Percentiles rank a stretch among this genome's conserved stretches.
These are phyloP conservation scores for Zalerion maritima DNA, from an alignment of 495 filamentous ascomycete genomes.

Conservation along the genomic window DNA sequence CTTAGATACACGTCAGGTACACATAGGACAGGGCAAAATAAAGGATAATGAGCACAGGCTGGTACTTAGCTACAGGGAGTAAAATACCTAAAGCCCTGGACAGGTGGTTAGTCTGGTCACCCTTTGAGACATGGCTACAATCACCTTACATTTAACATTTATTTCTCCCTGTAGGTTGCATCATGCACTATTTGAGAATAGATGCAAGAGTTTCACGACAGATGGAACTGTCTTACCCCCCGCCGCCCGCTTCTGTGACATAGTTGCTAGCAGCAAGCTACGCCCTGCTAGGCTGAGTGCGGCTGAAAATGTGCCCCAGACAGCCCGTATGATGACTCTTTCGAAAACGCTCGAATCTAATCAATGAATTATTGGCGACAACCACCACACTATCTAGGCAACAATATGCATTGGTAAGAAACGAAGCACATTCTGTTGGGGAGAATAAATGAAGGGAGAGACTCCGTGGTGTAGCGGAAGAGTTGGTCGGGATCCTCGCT, in stretches of 20 bases:
- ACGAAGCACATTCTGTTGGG: slow-evolving; percentile 8
- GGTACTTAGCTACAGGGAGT: slow-evolving; percentile 2
- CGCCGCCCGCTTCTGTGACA: too few relatives aligned
- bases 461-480: slow-evolving; percentile 4
- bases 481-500: slow-evolving; percentile 3
- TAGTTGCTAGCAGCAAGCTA: too few relatives aligned
- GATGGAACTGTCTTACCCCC: too few relatives aligned
- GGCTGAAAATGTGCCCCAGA: too few relatives aligned
- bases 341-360: slow-evolving; percentile 4
- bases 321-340: too few relatives aligned
- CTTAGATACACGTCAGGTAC: too few relatives aligned
- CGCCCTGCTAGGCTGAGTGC: too few relatives aligned
- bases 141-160: slow-evolving; percentile 6
- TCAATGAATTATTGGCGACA: slow-evolving; percentile 5
- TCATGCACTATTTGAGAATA: too few relatives aligned
- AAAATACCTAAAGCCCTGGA: slow-evolving; percentile 1
- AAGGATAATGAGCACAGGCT: slow-evolving; percentile 4
- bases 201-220: too few relatives aligned
- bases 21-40: slow-evolving; percentile 1
- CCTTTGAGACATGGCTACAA: slow-evolving; percentile 3
- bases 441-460: slow-evolving; percentile 7
- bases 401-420: slow-evolving; percentile 10
- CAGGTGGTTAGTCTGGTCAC: slow-evolving; percentile 4
- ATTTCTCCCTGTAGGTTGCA: too few relatives aligned
- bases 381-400: slow-evolving; percentile 5